A percentile compares a stretch with the other conserved stretches of the same genome.
phyloP scores from a whole-genome alignment of 140 eudicot genomes.

The Anethum foeniculum region DNA sequence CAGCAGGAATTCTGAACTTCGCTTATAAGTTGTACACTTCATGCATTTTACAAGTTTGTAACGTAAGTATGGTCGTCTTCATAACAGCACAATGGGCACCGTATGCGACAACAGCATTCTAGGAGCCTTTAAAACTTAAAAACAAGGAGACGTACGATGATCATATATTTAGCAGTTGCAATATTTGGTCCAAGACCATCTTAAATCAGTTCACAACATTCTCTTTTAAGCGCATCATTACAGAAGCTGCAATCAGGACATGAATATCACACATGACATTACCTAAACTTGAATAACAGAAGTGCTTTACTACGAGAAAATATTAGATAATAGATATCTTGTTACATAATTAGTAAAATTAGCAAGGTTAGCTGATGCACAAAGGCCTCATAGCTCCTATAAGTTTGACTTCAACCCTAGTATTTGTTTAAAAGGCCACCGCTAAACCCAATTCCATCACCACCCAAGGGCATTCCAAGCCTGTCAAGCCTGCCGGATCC shows the following conservation, averaged over 20 bases:
- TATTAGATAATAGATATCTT: background rate
- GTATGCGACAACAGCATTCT: too few relatives aligned
- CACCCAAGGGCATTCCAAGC: constrained; percentile 67
- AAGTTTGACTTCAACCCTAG: background rate
- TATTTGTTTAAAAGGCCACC: constrained; percentile 40
- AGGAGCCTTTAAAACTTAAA: background rate
- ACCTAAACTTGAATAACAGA: background rate
- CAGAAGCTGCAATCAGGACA: background rate
- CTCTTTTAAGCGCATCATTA: background rate
- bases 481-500: constrained; percentile 80
- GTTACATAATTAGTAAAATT: constrained; percentile 12
- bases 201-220: too few relatives aligned
- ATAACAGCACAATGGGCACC: too few relatives aligned
- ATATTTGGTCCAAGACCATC: background rate
- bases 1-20: too few relatives aligned
- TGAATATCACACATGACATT: background rate
- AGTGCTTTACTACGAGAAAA: background rate
- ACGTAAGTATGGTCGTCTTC: too few relatives aligned
- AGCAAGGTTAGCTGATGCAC: background rate
- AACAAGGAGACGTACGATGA: background rate
- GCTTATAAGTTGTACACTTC: too few relatives aligned
- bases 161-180: background rate
- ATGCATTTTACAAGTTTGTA: too few relatives aligned
- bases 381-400: background rate
- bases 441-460: constrained; percentile 40